Evolutionary conservation across 495 filamentous ascomycete genomes (phyloP).

Genomic region (Talaromyces stipitatus): DNA sequence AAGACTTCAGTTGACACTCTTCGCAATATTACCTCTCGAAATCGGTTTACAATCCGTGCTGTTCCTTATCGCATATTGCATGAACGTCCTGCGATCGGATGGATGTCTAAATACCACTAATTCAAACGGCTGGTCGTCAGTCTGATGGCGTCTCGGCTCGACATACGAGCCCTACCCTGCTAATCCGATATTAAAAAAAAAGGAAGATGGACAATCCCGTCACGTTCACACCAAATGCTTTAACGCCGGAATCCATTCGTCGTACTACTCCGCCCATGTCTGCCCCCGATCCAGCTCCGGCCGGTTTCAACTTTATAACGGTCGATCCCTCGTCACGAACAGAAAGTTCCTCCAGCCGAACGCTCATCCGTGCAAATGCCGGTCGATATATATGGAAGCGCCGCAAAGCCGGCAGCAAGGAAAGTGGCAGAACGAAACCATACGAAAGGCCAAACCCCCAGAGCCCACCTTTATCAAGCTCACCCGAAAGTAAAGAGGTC

Average conservation of each 20-base stretch:
- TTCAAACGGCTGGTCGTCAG: not conserved
- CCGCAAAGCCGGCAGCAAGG: slow-evolving; percentile 3
- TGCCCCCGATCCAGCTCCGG: not conserved
- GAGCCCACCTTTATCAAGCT: not conserved
- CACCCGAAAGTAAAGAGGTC: not conserved
- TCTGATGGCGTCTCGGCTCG: slow-evolving; percentile 3
- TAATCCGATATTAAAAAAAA: not conserved
- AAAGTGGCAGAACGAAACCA: not conserved
- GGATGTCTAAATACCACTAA: not conserved
- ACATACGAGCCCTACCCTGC: not conserved
- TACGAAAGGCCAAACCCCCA: not conserved
- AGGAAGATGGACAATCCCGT: slow-evolving; percentile 6
- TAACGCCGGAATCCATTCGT: not conserved
- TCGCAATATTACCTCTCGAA: not conserved
- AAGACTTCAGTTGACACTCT: no score
- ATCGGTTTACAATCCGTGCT: not conserved
- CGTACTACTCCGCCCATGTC: not conserved
- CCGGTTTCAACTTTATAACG: slow-evolving; percentile 4
- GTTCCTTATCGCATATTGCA: not conserved
- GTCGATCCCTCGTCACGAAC: slow-evolving; percentile 6
- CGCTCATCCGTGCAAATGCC: slow-evolving; percentile 4
- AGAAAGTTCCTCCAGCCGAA: slow-evolving; percentile 7
- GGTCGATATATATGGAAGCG: slow-evolving; percentile 8
- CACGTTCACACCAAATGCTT: not conserved
- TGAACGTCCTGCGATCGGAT: not conserved